phyloP scores from a whole-genome alignment of 2,329 filamentous ascomycete species.

The Claviceps sp. region DNA sequence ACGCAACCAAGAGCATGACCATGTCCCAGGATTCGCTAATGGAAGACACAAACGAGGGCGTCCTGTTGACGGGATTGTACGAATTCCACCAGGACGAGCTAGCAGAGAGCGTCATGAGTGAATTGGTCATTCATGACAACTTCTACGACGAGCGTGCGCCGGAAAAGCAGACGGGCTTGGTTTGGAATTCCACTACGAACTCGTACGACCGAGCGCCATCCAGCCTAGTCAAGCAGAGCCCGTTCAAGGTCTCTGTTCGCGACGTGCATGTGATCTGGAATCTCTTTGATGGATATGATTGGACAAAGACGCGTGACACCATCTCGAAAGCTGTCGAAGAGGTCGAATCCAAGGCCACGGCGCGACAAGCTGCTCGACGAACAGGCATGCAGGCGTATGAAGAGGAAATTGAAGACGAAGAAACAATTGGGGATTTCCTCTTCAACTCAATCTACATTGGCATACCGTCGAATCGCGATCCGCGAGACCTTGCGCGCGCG shows the following conservation, averaged over 20 bases:
- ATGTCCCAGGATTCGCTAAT: constrained; percentile 17
- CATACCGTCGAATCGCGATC: constrained; percentile 75
- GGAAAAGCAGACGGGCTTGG: constrained; percentile 51
- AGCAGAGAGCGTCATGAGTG: constrained; percentile 38
- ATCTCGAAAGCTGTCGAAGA: constrained; percentile 82
- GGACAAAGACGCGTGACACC: constrained; percentile 72
- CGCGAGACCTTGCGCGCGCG: constrained; percentile 62
- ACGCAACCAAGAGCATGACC: constrained; percentile 25
- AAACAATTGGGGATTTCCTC: constrained; percentile 82
- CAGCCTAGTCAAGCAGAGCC: constrained; percentile 48
- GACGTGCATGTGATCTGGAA: constrained; percentile 97
- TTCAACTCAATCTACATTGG: constrained; percentile 99
- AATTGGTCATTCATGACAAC: constrained; percentile 63
- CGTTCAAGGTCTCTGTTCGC: constrained; percentile 64
- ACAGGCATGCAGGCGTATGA: constrained; percentile 46
- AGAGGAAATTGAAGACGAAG: constrained; percentile 67
- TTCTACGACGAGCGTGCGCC: constrained; percentile 56
- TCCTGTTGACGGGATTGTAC: constrained; percentile 22
- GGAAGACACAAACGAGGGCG: constrained; percentile 24
- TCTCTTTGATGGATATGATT: constrained; percentile 94
- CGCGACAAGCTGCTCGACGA: constrained; percentile 46
- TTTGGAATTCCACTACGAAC: constrained; percentile 70
- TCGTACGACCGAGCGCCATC: constrained; percentile 56
- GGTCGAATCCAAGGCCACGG: constrained; percentile 69
- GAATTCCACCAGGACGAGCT: constrained; percentile 12